phyloP scores from a whole-genome alignment of 1,139 yeast species.

The Dujonia santamariae region DNA sequence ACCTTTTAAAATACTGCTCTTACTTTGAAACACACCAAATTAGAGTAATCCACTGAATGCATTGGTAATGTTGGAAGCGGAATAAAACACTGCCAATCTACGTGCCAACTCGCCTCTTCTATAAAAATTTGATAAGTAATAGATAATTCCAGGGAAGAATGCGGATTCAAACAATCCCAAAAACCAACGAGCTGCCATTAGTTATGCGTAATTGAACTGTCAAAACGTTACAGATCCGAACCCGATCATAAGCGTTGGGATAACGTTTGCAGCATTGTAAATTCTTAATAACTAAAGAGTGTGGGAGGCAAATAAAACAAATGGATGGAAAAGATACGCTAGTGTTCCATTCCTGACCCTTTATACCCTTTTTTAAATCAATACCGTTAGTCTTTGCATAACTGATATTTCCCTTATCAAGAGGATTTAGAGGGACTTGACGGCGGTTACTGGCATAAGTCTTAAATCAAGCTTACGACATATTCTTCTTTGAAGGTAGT shows the following conservation, averaged over 20 bases:
- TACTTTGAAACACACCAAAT: slow-evolving; percentile 24
- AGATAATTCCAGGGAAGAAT: slow-evolving; percentile 20
- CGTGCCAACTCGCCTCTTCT: slow-evolving; percentile 20
- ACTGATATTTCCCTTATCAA: slow-evolving; percentile 22
- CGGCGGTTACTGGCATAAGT: slow-evolving; percentile 26
- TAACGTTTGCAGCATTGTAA: slow-evolving; percentile 20
- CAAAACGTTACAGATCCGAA: slow-evolving; percentile 18
- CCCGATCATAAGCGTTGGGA: slow-evolving; percentile 19
- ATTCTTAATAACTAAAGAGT: slow-evolving; percentile 17
- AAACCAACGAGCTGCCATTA: slow-evolving; percentile 20
- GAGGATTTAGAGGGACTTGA: slow-evolving; percentile 27
- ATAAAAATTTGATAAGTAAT: slow-evolving; percentile 19
- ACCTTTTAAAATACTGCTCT: slow-evolving; percentile 16
- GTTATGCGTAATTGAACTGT: slow-evolving; percentile 17
- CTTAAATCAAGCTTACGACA: slow-evolving; percentile 32
- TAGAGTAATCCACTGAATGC: slow-evolving; percentile 20
- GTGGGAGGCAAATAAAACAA: slow-evolving; percentile 20
- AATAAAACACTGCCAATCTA: slow-evolving; percentile 16
- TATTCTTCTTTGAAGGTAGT: slow-evolving; percentile 21
- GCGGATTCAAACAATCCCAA: slow-evolving; percentile 20
- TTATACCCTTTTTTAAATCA: slow-evolving; percentile 17
- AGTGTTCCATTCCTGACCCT: slow-evolving; percentile 19
- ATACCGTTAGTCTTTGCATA: slow-evolving; percentile 23
- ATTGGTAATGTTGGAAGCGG: slow-evolving; percentile 21
- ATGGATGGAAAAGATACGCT: slow-evolving; percentile 23